Evolutionary conservation across 1,139 yeast species (phyloP).

Genomic region (Suhomyces chickasaworum): DNA sequence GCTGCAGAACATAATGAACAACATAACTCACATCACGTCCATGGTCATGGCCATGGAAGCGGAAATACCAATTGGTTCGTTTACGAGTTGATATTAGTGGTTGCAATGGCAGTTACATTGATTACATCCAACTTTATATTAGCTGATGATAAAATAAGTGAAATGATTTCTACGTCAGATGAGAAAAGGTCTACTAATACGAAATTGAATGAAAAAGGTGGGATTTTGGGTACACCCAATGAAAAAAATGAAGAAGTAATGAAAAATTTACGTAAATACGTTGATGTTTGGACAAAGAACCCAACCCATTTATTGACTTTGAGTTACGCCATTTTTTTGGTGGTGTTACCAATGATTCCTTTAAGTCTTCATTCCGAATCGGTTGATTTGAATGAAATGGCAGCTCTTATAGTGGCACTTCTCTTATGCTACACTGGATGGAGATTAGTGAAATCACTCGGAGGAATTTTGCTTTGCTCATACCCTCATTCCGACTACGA

Average conservation of each 20-base stretch:
- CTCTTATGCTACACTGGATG: slow-evolving; percentile 56
- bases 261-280: slow-evolving; percentile 11
- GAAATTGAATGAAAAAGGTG: slow-evolving; percentile 1
- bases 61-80: slow-evolving; percentile 37
- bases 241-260: neutral
- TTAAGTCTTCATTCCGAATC: slow-evolving; percentile 28
- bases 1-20: slow-evolving; percentile 30
- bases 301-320: slow-evolving; percentile 69
- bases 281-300: slow-evolving; percentile 36
- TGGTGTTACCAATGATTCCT: slow-evolving; percentile 39
- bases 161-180: slow-evolving; percentile 31
- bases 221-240: slow-evolving; percentile 1
- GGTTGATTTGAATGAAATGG: slow-evolving; percentile 48
- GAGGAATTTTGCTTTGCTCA: slow-evolving; percentile 54
- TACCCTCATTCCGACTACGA: slow-evolving; percentile 50
- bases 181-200: slow-evolving; percentile 7
- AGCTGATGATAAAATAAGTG: slow-evolving; percentile 37
- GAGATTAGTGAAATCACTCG: slow-evolving; percentile 52
- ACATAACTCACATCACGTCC: slow-evolving; percentile 55
- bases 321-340: slow-evolving; percentile 47
- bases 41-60: slow-evolving; percentile 37
- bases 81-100: slow-evolving; percentile 31
- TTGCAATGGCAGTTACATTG: slow-evolving; percentile 36
- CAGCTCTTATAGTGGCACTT: slow-evolving; percentile 53
- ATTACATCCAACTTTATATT: slow-evolving; percentile 41